phyloP scores from a whole-genome alignment of 306 rosid genomes.

The Trichosanthes cucumerina region DNA sequence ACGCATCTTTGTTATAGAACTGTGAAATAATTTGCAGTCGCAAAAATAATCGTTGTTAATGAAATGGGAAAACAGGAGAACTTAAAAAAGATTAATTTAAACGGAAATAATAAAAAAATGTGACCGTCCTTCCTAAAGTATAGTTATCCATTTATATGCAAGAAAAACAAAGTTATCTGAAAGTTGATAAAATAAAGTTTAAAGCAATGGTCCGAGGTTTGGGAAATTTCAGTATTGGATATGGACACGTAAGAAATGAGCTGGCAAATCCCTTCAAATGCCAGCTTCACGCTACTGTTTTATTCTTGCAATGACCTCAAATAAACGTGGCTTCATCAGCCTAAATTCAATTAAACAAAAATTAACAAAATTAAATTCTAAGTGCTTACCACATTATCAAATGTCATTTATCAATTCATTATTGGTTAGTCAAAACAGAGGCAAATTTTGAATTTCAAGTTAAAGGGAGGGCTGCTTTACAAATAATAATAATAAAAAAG shows the following conservation, averaged over 20 bases:
- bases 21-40: neutral
- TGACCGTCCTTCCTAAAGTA: neutral
- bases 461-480: neutral
- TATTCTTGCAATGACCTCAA: neutral
- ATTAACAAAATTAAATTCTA: neutral
- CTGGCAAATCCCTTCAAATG: neutral
- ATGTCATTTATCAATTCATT: neutral
- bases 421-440: neutral
- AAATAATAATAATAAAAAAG: no score
- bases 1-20: no score
- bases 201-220: neutral
- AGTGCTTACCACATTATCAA: neutral
- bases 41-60: neutral
- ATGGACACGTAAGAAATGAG: conserved; percentile 1
- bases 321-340: conserved; percentile 1
- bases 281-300: neutral
- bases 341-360: neutral
- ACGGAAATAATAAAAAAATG: neutral
- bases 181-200: neutral
- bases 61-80: neutral
- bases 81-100: neutral
- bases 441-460: neutral
- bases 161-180: neutral
- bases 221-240: neutral
- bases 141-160: neutral